A percentile compares a stretch with the other conserved stretches of the same genome.
Conservation (phyloP, 805 yeast genomes). For the Myxozyma nipponensis region DNA sequence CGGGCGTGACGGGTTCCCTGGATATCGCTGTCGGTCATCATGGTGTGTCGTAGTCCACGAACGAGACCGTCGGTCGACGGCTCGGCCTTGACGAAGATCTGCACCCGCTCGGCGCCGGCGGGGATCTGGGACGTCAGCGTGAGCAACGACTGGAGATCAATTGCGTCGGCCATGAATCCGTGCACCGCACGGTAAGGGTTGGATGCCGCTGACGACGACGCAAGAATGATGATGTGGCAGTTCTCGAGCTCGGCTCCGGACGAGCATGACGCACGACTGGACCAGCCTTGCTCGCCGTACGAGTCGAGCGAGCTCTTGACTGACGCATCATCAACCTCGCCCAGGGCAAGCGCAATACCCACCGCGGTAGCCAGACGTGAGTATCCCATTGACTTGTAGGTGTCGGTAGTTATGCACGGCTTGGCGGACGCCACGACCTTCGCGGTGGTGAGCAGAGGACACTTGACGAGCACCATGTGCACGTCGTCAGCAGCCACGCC, state of each 20-base stretch:
- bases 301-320: conserved; percentile 18
- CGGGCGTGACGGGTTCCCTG: conserved; percentile 29
- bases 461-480: conserved; percentile 28
- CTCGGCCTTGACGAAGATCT: conserved; percentile 27
- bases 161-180: conserved; percentile 28
- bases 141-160: conserved; percentile 21
- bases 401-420: conserved; percentile 25
- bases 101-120: conserved; percentile 21
- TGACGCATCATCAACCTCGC: conserved; percentile 20
- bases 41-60: conserved; percentile 25
- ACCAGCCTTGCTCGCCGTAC: conserved; percentile 26
- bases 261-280: conserved; percentile 28
- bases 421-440: conserved; percentile 25
- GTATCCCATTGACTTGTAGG: conserved; percentile 29
- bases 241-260: conserved; percentile 28
- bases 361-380: conserved; percentile 28
- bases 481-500: conserved; percentile 23
- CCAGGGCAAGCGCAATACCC: conserved; percentile 26
- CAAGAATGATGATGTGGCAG: conserved; percentile 24
- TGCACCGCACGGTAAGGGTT: conserved; percentile 27
- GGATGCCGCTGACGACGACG: conserved; percentile 20
- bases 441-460: conserved; percentile 27
- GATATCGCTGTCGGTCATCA: conserved; percentile 28
- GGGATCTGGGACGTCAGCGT: conserved; percentile 19
- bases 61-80: conserved; percentile 27